Evolutionary conservation across 345 rosid genomes (phyloP).

Genomic region (Microthlaspi erraticum): DNA sequence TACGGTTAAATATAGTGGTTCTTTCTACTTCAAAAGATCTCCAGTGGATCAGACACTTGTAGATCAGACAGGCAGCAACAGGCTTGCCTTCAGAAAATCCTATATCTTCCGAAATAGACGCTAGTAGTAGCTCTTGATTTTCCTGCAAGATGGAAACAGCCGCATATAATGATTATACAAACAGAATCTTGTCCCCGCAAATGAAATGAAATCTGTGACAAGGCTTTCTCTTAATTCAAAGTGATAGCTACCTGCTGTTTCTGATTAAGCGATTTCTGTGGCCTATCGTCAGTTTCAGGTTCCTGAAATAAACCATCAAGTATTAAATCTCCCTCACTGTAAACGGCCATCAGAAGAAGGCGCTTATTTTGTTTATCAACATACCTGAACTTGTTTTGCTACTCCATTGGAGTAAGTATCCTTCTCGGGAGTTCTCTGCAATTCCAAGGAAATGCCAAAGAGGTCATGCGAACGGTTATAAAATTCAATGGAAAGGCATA

Average conservation of each 20-base stretch:
- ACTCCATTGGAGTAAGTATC: conserved; percentile 70
- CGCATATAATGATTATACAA: conserved; percentile 26
- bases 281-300: conserved; percentile 80
- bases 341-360: conserved; percentile 25
- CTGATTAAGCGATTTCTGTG: conserved; percentile 88
- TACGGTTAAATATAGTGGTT: conserved; percentile 81
- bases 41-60: conserved; percentile 91
- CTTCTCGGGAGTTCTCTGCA: conserved; percentile 85
- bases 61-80: conserved; percentile 90
- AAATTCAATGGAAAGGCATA: conserved; percentile 23
- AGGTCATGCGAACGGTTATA: conserved; percentile 24
- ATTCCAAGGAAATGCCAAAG: conserved; percentile 32
- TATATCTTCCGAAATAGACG: conserved; percentile 82
- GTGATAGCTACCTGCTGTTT: conserved; percentile 76
- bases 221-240: conserved; percentile 8
- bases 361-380: conserved; percentile 18
- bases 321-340: conserved; percentile 46
- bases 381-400: conserved; percentile 55
- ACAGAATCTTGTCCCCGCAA: background rate
- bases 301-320: conserved; percentile 45
- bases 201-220: conserved; percentile 16
- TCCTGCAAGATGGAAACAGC: conserved; percentile 57
- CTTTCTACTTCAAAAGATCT: conserved; percentile 95
- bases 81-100: conserved; percentile 91
- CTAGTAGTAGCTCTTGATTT: conserved; percentile 82